phyloP scores from a whole-genome alignment of 306 rosid genomes.

The Myrica gale region DNA sequence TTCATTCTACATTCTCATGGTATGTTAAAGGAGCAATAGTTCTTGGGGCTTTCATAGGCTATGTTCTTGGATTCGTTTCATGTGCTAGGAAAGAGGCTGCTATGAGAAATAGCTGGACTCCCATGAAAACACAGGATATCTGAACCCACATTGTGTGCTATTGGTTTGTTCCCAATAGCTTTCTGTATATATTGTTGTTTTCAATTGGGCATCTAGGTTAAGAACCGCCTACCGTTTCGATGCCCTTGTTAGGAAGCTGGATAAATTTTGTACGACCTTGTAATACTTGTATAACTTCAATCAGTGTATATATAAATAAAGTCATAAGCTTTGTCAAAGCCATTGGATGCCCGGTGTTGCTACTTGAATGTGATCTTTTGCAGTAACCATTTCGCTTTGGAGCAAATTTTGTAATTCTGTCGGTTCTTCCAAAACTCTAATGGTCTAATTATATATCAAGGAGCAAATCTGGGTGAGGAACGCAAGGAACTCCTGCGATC shows the following conservation, averaged over 20 bases:
- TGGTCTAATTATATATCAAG: background rate
- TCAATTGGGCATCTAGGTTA: constrained; percentile 20
- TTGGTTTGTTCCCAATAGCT: background rate
- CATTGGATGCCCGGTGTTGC: background rate
- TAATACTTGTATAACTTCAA: constrained; percentile 5
- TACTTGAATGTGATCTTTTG: background rate
- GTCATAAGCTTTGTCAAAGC: background rate
- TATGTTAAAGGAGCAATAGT: constrained; percentile 47
- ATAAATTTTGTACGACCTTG: background rate
- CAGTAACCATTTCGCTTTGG: background rate
- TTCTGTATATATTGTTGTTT: background rate
- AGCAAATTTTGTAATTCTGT: background rate
- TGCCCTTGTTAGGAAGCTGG: constrained; percentile 14
- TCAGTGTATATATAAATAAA: constrained; percentile 33
- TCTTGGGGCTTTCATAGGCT: constrained; percentile 74
- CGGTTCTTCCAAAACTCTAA: background rate
- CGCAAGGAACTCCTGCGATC: background rate
- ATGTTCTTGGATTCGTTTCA: constrained; percentile 60
- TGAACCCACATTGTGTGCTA: constrained; percentile 22
- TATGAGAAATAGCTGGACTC: constrained; percentile 51
- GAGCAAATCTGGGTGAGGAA: background rate
- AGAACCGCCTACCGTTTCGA: constrained; percentile 12
- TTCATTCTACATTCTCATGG: constrained; percentile 27
- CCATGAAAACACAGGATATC: constrained; percentile 64
- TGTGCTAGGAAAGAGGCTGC: constrained; percentile 47